These are phyloP conservation scores for Saturnispora halmiae DNA, from an alignment of 805 yeast genomes.

Conservation along the genomic window DNA sequence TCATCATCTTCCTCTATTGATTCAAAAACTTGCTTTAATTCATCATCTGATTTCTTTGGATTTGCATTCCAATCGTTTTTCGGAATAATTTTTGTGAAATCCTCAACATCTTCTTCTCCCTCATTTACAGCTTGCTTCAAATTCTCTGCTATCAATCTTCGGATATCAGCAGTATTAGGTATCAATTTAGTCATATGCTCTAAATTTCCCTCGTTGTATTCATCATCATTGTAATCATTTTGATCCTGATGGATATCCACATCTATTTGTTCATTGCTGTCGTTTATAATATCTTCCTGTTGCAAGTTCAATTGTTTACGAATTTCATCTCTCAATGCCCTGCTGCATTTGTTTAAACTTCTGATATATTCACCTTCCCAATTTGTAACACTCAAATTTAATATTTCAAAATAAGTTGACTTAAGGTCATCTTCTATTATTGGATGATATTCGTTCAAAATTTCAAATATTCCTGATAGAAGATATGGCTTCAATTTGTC, in stretches of 20 bases:
- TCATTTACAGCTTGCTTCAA: background rate
- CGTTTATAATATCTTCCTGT: background rate
- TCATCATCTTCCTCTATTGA: slow-evolving; percentile 7
- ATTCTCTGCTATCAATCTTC: slow-evolving; percentile 6
- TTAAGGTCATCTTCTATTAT: slow-evolving; percentile 13
- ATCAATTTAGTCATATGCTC: slow-evolving; percentile 27
- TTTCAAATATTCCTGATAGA: slow-evolving; percentile 19
- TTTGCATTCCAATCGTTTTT: slow-evolving; percentile 8
- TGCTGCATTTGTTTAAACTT: slow-evolving; percentile 15
- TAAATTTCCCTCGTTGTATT: slow-evolving; percentile 16
- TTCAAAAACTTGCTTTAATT: slow-evolving; percentile 1
- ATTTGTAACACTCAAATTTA: slow-evolving; percentile 12
- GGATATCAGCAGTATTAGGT: slow-evolving; percentile 14
- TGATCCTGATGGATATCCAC: background rate
- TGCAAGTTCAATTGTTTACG: slow-evolving; percentile 1
- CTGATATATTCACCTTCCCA: slow-evolving; percentile 16
- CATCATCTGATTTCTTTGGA: background rate
- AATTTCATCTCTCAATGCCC: slow-evolving; percentile 12
- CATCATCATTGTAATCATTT: slow-evolving; percentile 9
- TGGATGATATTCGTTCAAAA: slow-evolving; percentile 20
- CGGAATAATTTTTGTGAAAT: slow-evolving; percentile 34
- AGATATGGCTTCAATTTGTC: slow-evolving; percentile 15
- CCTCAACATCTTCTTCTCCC: slow-evolving; percentile 18
- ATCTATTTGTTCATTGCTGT: background rate
- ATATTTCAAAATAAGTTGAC: slow-evolving; percentile 9